Conservation (phyloP, 1,284 basidiomycete species). For the Ceratobasidium sp. region DNA sequence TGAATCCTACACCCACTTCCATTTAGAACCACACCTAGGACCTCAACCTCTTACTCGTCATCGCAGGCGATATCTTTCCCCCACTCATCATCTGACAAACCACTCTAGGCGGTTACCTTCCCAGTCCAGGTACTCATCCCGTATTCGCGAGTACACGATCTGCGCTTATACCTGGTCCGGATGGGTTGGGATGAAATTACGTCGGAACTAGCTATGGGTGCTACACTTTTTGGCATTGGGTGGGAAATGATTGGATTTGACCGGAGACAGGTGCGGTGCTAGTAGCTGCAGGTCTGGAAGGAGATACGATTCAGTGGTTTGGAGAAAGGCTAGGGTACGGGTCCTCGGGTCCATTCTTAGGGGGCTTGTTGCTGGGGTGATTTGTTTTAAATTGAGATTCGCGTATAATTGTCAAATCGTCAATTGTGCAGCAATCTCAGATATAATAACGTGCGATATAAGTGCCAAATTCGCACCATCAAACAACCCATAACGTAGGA, state of each 20-base stretch:
- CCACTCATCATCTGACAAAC: conserved; percentile 21
- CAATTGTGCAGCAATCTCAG: no score
- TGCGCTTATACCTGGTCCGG: background rate
- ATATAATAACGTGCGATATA: no score
- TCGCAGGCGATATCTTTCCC: conserved; percentile 28
- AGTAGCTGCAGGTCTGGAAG: no score
- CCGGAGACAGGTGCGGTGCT: conserved; percentile 19
- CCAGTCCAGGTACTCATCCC: conserved; percentile 1
- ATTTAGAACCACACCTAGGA: conserved; percentile 10
- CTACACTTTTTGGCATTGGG: conserved; percentile 28
- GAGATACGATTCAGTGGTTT: background rate
- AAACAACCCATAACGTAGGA: no score
- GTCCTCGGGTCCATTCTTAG: conserved; percentile 8
- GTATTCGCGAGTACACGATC: conserved; percentile 17
- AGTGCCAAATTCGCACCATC: no score
- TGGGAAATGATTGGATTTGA: conserved; percentile 40
- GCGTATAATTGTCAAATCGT: no score
- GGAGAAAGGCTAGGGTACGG: conserved; percentile 12
- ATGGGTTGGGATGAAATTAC: conserved; percentile 19
- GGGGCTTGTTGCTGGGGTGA: no score
- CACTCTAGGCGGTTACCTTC: conserved; percentile 23
- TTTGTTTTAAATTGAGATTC: no score
- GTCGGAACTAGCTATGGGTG: conserved; percentile 2
- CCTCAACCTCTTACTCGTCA: conserved; percentile 21
- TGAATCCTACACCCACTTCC: conserved; percentile 25